These are phyloP conservation scores for Sporothrix pseudoabietina DNA, from an alignment of 2,329 filamentous ascomycete genomes.

Conservation along the genomic window DNA sequence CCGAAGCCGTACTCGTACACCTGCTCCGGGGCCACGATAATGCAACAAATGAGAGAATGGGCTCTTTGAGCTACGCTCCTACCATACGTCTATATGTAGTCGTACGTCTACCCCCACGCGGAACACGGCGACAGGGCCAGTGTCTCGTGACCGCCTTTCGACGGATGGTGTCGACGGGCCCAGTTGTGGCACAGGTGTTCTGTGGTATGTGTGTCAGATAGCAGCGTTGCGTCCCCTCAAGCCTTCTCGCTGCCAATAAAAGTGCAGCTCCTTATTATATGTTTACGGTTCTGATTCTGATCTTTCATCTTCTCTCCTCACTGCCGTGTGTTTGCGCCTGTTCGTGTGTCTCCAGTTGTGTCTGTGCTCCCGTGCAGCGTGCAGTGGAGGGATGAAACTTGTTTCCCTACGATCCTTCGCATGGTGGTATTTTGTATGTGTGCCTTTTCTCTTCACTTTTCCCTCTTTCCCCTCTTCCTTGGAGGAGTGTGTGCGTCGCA, in stretches of 20 bases:
- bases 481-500: not conserved
- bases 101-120: not conserved
- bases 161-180: not conserved
- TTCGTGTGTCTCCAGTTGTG: too few species aligned
- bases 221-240: not conserved
- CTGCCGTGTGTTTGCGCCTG: too few species aligned
- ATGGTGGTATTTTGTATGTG: not conserved
- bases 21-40: conserved; percentile 10
- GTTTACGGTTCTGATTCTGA: too few species aligned
- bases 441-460: not conserved
- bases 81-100: not conserved
- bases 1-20: conserved; percentile 13
- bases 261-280: not conserved
- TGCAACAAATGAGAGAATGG: not conserved
- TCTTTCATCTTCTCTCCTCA: too few species aligned
- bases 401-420: conserved; percentile 17
- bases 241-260: not conserved
- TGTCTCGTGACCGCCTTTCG: conserved; percentile 11
- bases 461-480: not conserved
- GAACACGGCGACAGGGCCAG: not conserved
- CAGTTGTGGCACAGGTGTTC: not conserved
- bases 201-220: not conserved
- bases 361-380: too few species aligned
- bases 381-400: not conserved
- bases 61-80: not conserved